These are phyloP conservation scores for Astrocystis sublimbata DNA, from an alignment of 495 filamentous ascomycete genomes.

Conservation along the genomic window DNA sequence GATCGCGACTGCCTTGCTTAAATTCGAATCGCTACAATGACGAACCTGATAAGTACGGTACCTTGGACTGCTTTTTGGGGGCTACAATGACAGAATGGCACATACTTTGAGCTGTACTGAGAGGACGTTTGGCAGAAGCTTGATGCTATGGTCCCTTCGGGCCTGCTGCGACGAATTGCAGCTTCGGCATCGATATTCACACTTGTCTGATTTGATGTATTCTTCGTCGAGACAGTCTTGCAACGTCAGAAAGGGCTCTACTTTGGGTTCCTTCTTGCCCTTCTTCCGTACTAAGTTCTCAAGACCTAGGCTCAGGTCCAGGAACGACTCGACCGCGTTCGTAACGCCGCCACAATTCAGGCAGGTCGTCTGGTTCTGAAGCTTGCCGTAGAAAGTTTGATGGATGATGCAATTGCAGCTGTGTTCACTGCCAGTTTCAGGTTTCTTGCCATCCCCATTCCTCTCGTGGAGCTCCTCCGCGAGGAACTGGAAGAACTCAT, in stretches of 20 bases:
- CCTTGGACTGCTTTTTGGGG: not conserved
- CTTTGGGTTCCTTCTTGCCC: slow-evolving; percentile 44
- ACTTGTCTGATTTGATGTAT: slow-evolving; percentile 75
- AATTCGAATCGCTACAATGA: slow-evolving; percentile 74
- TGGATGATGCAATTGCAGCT: slow-evolving; percentile 85
- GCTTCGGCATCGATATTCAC: slow-evolving; percentile 76
- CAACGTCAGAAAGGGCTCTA: slow-evolving; percentile 56
- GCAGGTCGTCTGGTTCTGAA: slow-evolving; percentile 84
- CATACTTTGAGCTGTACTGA: slow-evolving; percentile 87
- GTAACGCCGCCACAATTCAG: slow-evolving; percentile 76
- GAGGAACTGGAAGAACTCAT: slow-evolving; percentile 93
- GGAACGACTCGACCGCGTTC: slow-evolving; percentile 77
- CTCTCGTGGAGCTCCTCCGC: slow-evolving; percentile 80
- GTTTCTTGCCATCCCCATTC: slow-evolving; percentile 58
- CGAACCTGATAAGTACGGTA: not conserved
- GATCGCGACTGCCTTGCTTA: slow-evolving; percentile 55
- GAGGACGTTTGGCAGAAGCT: slow-evolving; percentile 78
- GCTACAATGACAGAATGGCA: not conserved
- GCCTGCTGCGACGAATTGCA: slow-evolving; percentile 73
- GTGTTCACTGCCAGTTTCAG: slow-evolving; percentile 58
- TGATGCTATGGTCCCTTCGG: slow-evolving; percentile 77
- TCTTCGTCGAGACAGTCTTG: slow-evolving; percentile 76
- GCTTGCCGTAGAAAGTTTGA: slow-evolving; percentile 82
- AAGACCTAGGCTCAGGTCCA: slow-evolving; percentile 82
- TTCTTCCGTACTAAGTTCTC: slow-evolving; percentile 58